These are phyloP conservation scores for Rutstroemia sp. DNA, from an alignment of 2,329 filamentous ascomycete species.

Conservation along the genomic window DNA sequence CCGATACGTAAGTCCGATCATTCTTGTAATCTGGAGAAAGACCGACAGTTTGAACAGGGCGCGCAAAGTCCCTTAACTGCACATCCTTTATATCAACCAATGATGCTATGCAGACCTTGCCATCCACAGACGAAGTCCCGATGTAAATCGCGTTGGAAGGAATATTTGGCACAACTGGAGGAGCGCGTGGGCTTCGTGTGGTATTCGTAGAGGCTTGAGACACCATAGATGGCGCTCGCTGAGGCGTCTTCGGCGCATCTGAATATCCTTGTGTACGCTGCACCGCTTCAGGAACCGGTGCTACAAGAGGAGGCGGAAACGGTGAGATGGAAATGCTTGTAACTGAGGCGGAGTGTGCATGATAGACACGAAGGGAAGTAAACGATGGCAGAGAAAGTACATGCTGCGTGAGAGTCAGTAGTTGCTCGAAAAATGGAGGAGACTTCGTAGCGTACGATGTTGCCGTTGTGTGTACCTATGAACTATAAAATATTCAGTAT, in stretches of 20 bases:
- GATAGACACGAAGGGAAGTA: conserved; percentile 75
- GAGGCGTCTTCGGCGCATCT: conserved; percentile 10
- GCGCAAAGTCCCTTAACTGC: conserved; percentile 83
- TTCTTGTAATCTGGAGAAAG: conserved; percentile 92
- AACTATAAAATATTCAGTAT: conserved; percentile 51
- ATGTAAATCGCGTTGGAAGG: conserved; percentile 91
- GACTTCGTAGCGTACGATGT: conserved; percentile 59
- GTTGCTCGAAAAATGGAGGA: conserved; percentile 12
- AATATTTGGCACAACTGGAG: conserved; percentile 54
- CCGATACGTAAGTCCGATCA: conserved; percentile 83
- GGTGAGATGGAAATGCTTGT: conserved; percentile 88
- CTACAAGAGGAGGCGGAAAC: conserved; percentile 54
- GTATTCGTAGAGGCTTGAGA: conserved; percentile 42
- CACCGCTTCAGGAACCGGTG: conserved; percentile 31
- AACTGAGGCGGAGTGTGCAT: conserved; percentile 86
- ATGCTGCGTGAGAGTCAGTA: conserved; percentile 50
- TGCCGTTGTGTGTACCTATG: conserved; percentile 91
- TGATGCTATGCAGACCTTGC: conserved; percentile 87
- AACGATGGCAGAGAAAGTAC: conserved; percentile 78
- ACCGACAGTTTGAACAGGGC: conserved; percentile 85
- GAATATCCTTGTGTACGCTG: conserved; percentile 27
- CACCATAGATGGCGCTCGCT: conserved; percentile 34
- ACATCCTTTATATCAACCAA: conserved; percentile 85
- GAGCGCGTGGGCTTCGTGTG: conserved; percentile 44
- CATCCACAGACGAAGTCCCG: conserved; percentile 89